These are phyloP conservation scores for Cordia subcordata DNA, from an alignment of 257 asterid genomes.

Conservation along the genomic window DNA sequence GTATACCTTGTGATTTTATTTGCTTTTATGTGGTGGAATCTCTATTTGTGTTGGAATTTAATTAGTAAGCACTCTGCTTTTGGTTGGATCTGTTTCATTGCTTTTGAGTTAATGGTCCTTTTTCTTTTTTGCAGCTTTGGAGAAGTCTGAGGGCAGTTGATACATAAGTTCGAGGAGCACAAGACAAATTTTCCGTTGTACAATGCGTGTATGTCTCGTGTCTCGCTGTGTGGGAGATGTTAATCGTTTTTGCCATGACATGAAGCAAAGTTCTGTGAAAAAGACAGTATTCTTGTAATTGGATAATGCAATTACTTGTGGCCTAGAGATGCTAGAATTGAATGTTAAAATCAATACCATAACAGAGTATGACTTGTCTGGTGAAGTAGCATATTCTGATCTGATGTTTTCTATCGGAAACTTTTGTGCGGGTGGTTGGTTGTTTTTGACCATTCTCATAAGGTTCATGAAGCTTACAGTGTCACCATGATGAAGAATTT, in stretches of 20 bases:
- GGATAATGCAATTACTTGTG: neutral
- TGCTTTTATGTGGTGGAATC: neutral
- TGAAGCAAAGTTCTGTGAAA: no score
- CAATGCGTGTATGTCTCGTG: neutral
- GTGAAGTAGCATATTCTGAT: no score
- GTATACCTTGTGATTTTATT: no score
- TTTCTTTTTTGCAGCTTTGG: conserved; percentile 58
- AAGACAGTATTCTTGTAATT: neutral
- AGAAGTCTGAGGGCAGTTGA: conserved; percentile 88
- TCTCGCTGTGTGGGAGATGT: neutral
- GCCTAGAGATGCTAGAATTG: neutral
- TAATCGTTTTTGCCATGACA: neutral
- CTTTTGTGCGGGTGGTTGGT: no score
- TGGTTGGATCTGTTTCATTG: neutral
- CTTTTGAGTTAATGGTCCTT: conserved; percentile 17
- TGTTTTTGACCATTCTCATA: no score
- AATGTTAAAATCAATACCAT: no score
- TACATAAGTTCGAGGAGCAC: neutral
- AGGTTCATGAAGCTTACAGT: no score
- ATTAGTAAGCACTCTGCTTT: neutral
- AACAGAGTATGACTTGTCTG: no score
- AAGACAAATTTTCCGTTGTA: neutral
- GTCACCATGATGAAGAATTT: no score
- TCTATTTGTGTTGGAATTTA: neutral
- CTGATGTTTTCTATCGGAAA: no score